Evolutionary conservation across 2,329 filamentous ascomycete genomes (phyloP).

Genomic region (Dactylella cylindrospora): DNA sequence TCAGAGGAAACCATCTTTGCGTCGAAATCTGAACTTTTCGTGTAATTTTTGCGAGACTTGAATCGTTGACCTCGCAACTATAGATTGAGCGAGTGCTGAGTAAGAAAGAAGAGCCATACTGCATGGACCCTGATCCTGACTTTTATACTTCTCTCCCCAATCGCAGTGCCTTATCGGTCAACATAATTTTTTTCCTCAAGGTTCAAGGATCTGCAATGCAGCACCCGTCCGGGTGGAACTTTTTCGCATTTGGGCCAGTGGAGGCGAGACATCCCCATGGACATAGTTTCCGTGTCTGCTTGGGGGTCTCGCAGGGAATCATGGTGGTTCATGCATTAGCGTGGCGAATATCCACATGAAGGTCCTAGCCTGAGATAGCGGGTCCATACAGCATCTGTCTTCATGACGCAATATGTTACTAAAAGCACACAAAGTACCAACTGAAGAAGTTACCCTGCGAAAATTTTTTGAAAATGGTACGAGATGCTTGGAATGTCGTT

Average conservation of each 20-base stretch:
- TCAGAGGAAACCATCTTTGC: slow-evolving; percentile 33
- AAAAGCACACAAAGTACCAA: slow-evolving; percentile 34
- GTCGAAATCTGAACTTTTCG: slow-evolving; percentile 3
- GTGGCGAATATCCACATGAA: slow-evolving; percentile 15
- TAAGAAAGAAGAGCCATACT: too few relatives aligned
- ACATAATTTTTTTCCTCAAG: slow-evolving; percentile 1
- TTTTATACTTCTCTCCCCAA: slow-evolving; percentile 19
- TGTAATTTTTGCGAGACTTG: slow-evolving; percentile 17
- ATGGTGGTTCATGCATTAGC: slow-evolving; percentile 22
- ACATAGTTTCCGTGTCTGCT: slow-evolving; percentile 21
- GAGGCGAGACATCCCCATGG: too few relatives aligned
- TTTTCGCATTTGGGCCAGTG: slow-evolving; percentile 28
- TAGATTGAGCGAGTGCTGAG: background rate
- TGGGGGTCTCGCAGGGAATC: slow-evolving; percentile 4
- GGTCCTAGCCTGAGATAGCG: slow-evolving; percentile 6
- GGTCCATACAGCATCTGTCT: slow-evolving; percentile 31
- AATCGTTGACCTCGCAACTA: slow-evolving; percentile 7
- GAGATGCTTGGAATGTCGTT: too few relatives aligned
- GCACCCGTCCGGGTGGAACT: slow-evolving; percentile 8
- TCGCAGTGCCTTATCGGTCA: background rate
- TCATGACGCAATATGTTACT: slow-evolving; percentile 37
- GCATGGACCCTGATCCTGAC: slow-evolving; percentile 1
- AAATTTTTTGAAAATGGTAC: slow-evolving; percentile 26
- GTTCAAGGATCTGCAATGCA: slow-evolving; percentile 27
- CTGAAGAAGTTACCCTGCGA: slow-evolving; percentile 11